A percentile compares a stretch with the other conserved stretches of the same genome.
These are phyloP conservation scores for Rickenella mellea DNA, from an alignment of 768 basidiomycete species.

Conservation along the genomic window DNA sequence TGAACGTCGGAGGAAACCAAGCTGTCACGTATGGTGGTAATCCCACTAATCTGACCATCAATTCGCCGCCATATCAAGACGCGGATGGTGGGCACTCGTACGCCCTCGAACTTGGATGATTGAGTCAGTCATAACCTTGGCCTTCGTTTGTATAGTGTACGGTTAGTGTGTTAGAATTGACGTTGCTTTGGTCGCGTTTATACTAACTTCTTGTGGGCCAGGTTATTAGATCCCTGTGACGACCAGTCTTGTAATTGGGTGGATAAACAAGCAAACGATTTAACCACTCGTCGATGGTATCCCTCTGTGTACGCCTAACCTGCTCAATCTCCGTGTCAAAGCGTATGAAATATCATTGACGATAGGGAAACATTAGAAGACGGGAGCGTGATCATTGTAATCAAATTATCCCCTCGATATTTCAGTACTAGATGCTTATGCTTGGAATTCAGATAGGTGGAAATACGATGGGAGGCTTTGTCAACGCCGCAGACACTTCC, in stretches of 20 bases:
- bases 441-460: slow-evolving; percentile 41
- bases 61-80: slow-evolving; percentile 45
- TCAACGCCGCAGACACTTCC: slow-evolving; percentile 57
- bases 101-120: slow-evolving; percentile 15
- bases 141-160: not conserved
- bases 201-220: slow-evolving; percentile 11
- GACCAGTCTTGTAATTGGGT: slow-evolving; percentile 56
- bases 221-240: slow-evolving; percentile 60
- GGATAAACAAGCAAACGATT: slow-evolving; percentile 23
- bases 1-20: slow-evolving; percentile 69
- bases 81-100: slow-evolving; percentile 57
- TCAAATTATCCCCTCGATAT: no score
- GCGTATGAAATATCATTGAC: no score
- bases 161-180: not conserved
- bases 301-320: slow-evolving; percentile 46
- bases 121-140: no score
- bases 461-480: slow-evolving; percentile 57
- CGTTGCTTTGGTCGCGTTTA: not conserved
- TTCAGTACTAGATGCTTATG: not conserved
- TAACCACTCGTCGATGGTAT: slow-evolving; percentile 65
- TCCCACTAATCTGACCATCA: slow-evolving; percentile 33
- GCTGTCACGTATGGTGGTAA: slow-evolving; percentile 54
- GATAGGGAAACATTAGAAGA: slow-evolving; percentile 53
- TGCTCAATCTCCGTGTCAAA: not conserved
- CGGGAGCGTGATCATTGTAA: slow-evolving; percentile 53